Evolutionary conservation across 148 eudicot species (phyloP), one percentile per base, ranked within the genome.

Genomic region (Persicaria maculosa): DNA sequence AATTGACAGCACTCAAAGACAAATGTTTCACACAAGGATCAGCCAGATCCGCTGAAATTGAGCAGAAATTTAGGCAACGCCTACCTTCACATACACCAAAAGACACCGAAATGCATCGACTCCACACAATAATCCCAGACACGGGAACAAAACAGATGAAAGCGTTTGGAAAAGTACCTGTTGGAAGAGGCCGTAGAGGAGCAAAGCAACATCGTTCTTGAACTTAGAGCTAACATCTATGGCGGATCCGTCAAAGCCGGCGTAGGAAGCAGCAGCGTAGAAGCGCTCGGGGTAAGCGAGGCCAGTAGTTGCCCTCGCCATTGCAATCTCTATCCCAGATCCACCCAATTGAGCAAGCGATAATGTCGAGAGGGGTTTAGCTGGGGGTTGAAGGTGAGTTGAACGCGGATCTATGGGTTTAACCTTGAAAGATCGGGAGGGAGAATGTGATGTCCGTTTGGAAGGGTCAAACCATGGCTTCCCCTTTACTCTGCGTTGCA

Each of bases 171-270:
- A 48, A 71, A 47, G 50, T 31, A 96, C 99, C 97, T 96, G 99
- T 79, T 90, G 97, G 75, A 88, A 85, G 74, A 96, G 91, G 16
- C 80, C 97, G 78, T 92, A 96, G 77, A 96, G 97, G 57, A 96
- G 77, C 50, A 92, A 83, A 55, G 97, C 91, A 22, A 78, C 83
- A 46, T 96, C 97, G 78, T 80, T 88, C 36, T 89, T 75, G 89
- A 92, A 96, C 79, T 85, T 92, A 72, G 97, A 89, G 78, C 75
- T 81, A 75, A 89, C 80, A 75, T 68, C 74, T 69, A 77, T 78
- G 4, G 93, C 80, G 68, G 98, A 92, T 86, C 97, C 97, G 77
- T 83, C 87, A 71, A 95, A 95, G 44, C 99, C 99, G 20, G 85
- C 97, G 80, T 89, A 92, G 7, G 97, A 71, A 31, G 80, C 80